Conservation (phyloP, 2,329 filamentous ascomycete genomes). For the Dryadomyces quercus-mongolicae region DNA sequence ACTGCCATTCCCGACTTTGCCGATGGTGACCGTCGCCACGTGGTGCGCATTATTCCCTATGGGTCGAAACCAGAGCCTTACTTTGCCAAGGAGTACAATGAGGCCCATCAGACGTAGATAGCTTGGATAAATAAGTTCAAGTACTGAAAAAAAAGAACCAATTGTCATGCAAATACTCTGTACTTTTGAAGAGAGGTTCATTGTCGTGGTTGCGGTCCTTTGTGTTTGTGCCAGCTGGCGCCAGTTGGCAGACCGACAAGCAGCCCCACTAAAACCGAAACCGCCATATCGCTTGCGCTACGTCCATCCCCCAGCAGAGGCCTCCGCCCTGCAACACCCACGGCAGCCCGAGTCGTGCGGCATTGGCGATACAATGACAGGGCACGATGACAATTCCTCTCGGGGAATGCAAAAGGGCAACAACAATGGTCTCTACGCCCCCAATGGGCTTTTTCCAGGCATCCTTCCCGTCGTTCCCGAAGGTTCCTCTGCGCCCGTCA, state of each 20-base stretch:
- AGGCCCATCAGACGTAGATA: neutral
- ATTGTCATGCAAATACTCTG: neutral
- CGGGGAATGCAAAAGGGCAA: neutral
- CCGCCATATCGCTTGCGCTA: neutral
- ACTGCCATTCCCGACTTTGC: constrained; percentile 13
- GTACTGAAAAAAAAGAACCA: neutral
- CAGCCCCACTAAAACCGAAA: neutral
- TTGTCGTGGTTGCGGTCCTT: neutral
- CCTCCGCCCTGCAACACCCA: neutral
- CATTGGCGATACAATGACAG: constrained; percentile 8
- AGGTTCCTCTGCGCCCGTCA: constrained; percentile 12
- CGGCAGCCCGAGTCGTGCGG: constrained; percentile 4
- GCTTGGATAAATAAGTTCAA: neutral
- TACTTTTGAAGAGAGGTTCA: neutral
- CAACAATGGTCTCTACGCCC: neutral
- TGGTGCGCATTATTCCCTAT: constrained; percentile 15
- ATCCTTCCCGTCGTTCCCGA: constrained; percentile 33
- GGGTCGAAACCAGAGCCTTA: neutral
- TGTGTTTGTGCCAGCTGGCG: neutral
- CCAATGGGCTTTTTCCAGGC: constrained; percentile 15
- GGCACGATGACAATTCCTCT: constrained; percentile 10
- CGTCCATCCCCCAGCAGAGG: too few relatives aligned
- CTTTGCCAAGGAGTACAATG: neutral
- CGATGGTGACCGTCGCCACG: constrained; percentile 10
- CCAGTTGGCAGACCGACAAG: neutral